Conservation (phyloP, 2,329 filamentous ascomycete genomes). For the Hymenoscyphus occultus region DNA sequence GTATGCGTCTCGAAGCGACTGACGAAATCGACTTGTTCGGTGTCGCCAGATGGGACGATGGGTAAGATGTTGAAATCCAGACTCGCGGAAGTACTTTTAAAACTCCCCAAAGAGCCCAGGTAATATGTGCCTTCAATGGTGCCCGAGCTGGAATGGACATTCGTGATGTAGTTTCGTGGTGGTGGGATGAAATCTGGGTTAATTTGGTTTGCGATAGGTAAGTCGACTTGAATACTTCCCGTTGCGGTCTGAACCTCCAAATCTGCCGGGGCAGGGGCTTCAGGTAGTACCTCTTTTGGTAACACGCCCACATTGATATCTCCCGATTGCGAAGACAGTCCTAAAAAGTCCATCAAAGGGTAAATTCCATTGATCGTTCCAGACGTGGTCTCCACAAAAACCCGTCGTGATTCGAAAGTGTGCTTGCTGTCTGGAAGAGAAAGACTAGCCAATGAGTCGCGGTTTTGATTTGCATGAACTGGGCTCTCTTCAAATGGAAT, state of each 20-base stretch:
- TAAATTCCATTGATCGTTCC: slow-evolving; percentile 32
- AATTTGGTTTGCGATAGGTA: slow-evolving; percentile 19
- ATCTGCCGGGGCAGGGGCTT: slow-evolving; percentile 28
- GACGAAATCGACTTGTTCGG: slow-evolving; percentile 9
- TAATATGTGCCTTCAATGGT: slow-evolving; percentile 30
- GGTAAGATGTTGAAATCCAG: slow-evolving; percentile 28
- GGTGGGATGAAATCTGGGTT: slow-evolving; percentile 22
- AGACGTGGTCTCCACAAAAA: slow-evolving; percentile 30
- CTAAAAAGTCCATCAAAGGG: slow-evolving; percentile 32
- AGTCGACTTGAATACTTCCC: slow-evolving; percentile 26
- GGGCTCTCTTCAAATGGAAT: neutral
- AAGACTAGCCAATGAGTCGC: slow-evolving; percentile 4
- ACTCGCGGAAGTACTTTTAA: slow-evolving; percentile 25
- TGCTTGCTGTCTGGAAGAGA: slow-evolving; percentile 6
- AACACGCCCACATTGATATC: slow-evolving; percentile 22
- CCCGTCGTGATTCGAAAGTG: slow-evolving; percentile 27
- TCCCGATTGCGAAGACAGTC: slow-evolving; percentile 29
- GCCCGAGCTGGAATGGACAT: slow-evolving; percentile 28
- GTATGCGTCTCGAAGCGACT: slow-evolving; percentile 29
- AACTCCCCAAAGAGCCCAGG: slow-evolving; percentile 25
- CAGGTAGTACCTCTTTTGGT: slow-evolving; percentile 24
- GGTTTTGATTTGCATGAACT: slow-evolving; percentile 2
- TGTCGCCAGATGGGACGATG: slow-evolving; percentile 20
- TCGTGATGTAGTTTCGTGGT: slow-evolving; percentile 33
- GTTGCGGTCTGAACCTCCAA: slow-evolving; percentile 29